Evolutionary conservation across 768 basidiomycete species (phyloP).

Genomic region (Hypholoma fasciculare): DNA sequence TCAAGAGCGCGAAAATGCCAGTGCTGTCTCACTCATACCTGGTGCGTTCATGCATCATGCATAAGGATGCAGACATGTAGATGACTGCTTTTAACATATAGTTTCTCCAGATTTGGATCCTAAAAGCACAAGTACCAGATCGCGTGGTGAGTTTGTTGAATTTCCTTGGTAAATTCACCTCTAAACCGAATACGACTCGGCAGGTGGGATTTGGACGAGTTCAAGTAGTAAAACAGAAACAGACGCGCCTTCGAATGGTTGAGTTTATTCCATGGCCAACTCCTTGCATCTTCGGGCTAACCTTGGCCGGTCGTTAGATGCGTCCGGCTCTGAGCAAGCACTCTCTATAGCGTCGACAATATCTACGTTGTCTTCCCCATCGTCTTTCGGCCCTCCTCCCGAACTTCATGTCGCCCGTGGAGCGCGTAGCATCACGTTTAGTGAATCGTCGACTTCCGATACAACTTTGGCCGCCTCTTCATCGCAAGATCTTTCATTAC

Average conservation of each 20-base stretch:
- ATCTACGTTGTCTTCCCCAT: background rate
- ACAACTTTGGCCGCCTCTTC: background rate
- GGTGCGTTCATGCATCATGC: conserved; percentile 10
- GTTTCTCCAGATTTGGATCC: conserved; percentile 5
- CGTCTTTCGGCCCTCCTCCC: background rate
- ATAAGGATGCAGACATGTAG: background rate
- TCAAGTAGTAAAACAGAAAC: conserved; percentile 7
- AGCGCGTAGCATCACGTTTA: background rate
- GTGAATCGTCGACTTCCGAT: background rate
- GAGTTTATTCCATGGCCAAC: conserved; percentile 4
- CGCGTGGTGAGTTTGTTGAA: conserved; percentile 12
- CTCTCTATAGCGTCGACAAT: background rate
- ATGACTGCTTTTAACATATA: conserved; percentile 7
- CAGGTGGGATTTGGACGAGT: conserved; percentile 3
- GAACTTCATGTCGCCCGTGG: background rate
- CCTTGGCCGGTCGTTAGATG: background rate
- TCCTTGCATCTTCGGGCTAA: background rate
- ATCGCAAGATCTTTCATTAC: background rate
- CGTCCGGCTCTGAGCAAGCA: background rate
- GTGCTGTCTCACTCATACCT: conserved; percentile 13
- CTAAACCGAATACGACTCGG: conserved; percentile 2
- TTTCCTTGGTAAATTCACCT: background rate
- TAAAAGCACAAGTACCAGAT: conserved; percentile 2
- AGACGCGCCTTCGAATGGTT: conserved; percentile 9
- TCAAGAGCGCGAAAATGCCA: background rate